Percentiles rank a stretch among this genome's conserved stretches.
These are phyloP conservation scores for Paecilomyces niveus DNA, from an alignment of 2,329 filamentous ascomycete genomes.

Conservation along the genomic window DNA sequence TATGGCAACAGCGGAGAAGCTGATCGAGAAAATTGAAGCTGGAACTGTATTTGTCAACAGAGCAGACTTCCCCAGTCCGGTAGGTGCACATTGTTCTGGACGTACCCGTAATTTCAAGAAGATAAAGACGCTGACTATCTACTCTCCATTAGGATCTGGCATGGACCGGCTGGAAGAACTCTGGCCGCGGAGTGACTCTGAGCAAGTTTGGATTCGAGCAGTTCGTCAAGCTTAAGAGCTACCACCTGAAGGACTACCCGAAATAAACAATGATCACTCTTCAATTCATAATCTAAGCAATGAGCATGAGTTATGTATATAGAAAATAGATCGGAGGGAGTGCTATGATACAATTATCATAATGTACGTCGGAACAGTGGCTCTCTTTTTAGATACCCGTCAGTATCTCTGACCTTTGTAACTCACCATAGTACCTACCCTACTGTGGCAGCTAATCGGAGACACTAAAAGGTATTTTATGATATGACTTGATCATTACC, in stretches of 20 bases:
- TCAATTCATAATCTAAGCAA: neutral
- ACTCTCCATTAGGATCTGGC: slow-evolving; percentile 63
- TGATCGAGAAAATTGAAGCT: slow-evolving; percentile 77
- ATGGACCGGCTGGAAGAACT: slow-evolving; percentile 98
- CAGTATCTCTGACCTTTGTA: neutral
- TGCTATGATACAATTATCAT: neutral
- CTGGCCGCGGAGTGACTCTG: slow-evolving; percentile 82
- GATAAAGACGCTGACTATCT: neutral
- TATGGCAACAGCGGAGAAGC: slow-evolving; percentile 62
- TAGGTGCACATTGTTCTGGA: slow-evolving; percentile 43
- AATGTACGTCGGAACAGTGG: neutral
- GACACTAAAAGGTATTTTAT: no score
- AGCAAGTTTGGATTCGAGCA: slow-evolving; percentile 90
- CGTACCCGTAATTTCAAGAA: slow-evolving; percentile 14
- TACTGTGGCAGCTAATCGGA: no score
- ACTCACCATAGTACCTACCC: no score
- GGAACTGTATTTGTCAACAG: slow-evolving; percentile 96
- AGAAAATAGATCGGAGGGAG: neutral
- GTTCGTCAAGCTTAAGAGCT: slow-evolving; percentile 94
- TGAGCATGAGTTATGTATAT: neutral
- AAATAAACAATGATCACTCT: slow-evolving; percentile 32
- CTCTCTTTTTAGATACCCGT: neutral
- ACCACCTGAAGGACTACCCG: slow-evolving; percentile 76
- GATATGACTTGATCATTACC: no score
- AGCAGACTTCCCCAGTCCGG: slow-evolving; percentile 84